Base-by-base conservation (phyloP, 2,329 filamentous ascomycete species). In the Nemania sp. region DNA sequence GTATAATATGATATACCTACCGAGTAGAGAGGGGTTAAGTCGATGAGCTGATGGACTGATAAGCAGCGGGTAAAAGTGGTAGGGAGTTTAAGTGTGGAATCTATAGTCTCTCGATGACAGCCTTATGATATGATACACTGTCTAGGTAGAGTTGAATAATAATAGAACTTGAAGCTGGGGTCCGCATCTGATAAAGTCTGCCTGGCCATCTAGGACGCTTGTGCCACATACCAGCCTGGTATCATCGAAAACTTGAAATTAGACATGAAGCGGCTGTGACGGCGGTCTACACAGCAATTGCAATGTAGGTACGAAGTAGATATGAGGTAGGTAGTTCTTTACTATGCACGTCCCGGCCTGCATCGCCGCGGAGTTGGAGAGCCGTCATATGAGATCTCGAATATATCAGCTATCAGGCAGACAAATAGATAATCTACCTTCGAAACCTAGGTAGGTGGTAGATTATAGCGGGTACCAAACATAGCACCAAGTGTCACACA, bases 81-180 rank as follows among this genome's bases (percentile, higher is more conserved):
- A 12, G 32, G 18, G 25, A 29, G 25, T 3, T 29, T 7, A 29
- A 29, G 21, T 12, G n/a, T 48, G 11, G 43, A 32, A n/a, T 45
- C 5, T 21, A 45, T 45, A 45, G 42, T 18, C 4, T 29, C 25
- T n/a, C 9, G 25, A 47, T 3, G 20, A 47, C 45, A 9, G n/a
- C 39, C 39, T 9, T 13, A 47, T 13, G n/a, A 32, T 32, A 45
- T 18, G 34, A 18, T 29, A 46, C 37, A 56, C 13, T n/a, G 7
- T 7, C 25, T 29, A 29, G 12, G 21, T 56, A 39, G 29, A 20
- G 18, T 17, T 29, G 52, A 57, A 57, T 60, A 60, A 57, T 60
- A 48, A 60, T 57, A 60, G 58, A 57, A 60, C 21, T n/a, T n/a
- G 18, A 29, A 29, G 25, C 37, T 42, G 21, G 50, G 40, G 20